Conservation (phyloP, 2,329 filamentous ascomycete species). For the Cercospora zeae-maydis region DNA sequence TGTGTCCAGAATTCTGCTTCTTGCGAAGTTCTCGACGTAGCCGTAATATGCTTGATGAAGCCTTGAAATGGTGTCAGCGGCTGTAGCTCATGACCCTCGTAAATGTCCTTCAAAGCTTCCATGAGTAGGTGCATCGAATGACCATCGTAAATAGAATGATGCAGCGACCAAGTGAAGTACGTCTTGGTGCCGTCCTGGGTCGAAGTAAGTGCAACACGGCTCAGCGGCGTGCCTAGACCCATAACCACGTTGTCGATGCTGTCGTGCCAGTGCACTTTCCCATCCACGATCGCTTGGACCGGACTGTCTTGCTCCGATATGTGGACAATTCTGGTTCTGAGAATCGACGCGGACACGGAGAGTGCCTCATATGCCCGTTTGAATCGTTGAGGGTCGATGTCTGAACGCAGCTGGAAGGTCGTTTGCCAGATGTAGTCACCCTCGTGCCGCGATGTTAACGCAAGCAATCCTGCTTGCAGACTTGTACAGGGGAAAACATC, state of each 20-base stretch:
- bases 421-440: slow-evolving; percentile 4
- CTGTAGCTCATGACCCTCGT: not conserved
- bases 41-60: slow-evolving; percentile 1
- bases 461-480: slow-evolving; percentile 2
- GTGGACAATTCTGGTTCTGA: slow-evolving; percentile 1
- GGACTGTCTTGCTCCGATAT: not conserved
- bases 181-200: not conserved
- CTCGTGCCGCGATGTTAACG: slow-evolving; percentile 1
- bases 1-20: slow-evolving; percentile 6
- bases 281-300: slow-evolving; percentile 5
- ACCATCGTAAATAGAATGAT: slow-evolving; percentile 8
- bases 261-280: not conserved
- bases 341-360: not conserved
- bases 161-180: not conserved
- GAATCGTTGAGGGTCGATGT: slow-evolving; percentile 27
- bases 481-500: slow-evolving; percentile 8
- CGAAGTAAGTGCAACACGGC: not conserved
- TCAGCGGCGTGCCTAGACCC: slow-evolving; percentile 2
- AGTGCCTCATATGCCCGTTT: not conserved
- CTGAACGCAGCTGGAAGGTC: slow-evolving; percentile 23
- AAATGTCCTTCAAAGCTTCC: not conserved
- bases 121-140: slow-evolving; percentile 1
- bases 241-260: not conserved
- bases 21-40: not conserved
- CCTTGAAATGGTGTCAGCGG: slow-evolving; percentile 4